Percentiles rank a stretch among this genome's conserved stretches.
Conservation (phyloP, 352 stramenopile genomes). For the Elongisporangium undulatum region DNA sequence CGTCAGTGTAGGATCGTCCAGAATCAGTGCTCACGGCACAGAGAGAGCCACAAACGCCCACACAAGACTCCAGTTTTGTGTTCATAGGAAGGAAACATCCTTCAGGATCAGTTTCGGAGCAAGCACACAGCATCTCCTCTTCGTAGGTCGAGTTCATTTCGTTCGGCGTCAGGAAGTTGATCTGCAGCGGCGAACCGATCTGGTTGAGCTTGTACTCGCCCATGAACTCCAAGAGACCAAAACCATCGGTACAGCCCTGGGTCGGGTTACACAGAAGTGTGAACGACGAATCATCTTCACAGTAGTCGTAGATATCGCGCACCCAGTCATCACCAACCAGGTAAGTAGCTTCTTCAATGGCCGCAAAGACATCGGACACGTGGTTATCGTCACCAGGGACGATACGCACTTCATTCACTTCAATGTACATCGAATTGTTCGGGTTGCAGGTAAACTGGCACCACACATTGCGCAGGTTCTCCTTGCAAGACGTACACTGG, state of each 20-base stretch:
- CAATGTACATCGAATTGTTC: slow-evolving; percentile 68
- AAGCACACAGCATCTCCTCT: slow-evolving; percentile 35
- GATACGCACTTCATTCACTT: slow-evolving; percentile 50
- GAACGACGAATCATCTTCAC: slow-evolving; percentile 48
- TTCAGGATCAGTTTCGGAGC: slow-evolving; percentile 30
- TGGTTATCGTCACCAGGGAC: slow-evolving; percentile 38
- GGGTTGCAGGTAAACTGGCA: slow-evolving; percentile 79
- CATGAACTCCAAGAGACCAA: slow-evolving; percentile 54
- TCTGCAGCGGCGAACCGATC: slow-evolving; percentile 57
- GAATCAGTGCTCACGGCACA: slow-evolving; percentile 32
- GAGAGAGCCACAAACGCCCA: slow-evolving; percentile 42
- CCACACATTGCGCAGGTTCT: slow-evolving; percentile 75
- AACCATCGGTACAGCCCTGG: slow-evolving; percentile 43
- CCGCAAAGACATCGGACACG: slow-evolving; percentile 30
- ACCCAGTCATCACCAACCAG: slow-evolving; percentile 62
- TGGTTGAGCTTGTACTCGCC: slow-evolving; percentile 56
- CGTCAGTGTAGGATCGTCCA: slow-evolving; percentile 29
- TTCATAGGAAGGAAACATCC: slow-evolving; percentile 48
- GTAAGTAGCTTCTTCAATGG: slow-evolving; percentile 51
- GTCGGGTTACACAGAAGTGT: slow-evolving; percentile 52
- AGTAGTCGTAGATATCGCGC: slow-evolving; percentile 64
- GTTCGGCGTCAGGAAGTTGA: slow-evolving; percentile 54
- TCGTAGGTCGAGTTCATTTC: slow-evolving; percentile 16
- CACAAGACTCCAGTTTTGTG: slow-evolving; percentile 37
- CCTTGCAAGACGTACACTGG: slow-evolving; percentile 62